phyloP scores from a whole-genome alignment of 768 basidiomycete genomes.

The Boletus barrowsii region DNA sequence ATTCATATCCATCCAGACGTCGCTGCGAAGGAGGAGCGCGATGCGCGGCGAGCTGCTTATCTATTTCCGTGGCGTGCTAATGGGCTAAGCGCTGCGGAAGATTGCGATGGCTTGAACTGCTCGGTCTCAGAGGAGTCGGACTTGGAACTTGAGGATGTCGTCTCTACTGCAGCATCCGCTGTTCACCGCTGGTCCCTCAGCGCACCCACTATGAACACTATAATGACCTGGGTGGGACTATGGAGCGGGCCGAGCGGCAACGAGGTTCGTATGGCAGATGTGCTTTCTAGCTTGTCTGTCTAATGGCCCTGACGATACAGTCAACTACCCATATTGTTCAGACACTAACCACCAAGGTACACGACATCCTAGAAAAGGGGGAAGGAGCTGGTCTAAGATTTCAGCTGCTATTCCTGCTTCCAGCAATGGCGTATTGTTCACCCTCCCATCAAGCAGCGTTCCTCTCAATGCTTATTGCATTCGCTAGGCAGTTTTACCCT shows the following conservation, averaged over 20 bases:
- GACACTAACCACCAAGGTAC: background rate
- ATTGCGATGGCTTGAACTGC: background rate
- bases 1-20: too few relatives aligned
- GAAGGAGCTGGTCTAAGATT: background rate
- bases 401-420: conserved; percentile 1
- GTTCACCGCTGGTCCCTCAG: background rate
- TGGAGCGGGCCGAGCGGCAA: background rate
- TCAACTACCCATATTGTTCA: background rate
- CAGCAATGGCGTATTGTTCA: conserved; percentile 20
- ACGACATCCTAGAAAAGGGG: background rate
- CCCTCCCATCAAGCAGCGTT: conserved; percentile 4
- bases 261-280: too few relatives aligned
- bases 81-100: background rate
- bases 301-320: background rate
- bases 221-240: background rate
- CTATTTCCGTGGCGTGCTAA: background rate
- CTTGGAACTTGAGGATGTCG: background rate
- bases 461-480: conserved; percentile 30
- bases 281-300: too few relatives aligned
- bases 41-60: background rate
- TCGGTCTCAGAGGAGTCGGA: background rate
- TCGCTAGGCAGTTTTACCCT: conserved; percentile 11
- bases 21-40: background rate
- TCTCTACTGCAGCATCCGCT: background rate
- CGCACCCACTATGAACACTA: background rate